A percentile compares a stretch with the other conserved stretches of the same genome.
phyloP scores from a whole-genome alignment of 306 rosid genomes.

The Albizia julibrissin region DNA sequence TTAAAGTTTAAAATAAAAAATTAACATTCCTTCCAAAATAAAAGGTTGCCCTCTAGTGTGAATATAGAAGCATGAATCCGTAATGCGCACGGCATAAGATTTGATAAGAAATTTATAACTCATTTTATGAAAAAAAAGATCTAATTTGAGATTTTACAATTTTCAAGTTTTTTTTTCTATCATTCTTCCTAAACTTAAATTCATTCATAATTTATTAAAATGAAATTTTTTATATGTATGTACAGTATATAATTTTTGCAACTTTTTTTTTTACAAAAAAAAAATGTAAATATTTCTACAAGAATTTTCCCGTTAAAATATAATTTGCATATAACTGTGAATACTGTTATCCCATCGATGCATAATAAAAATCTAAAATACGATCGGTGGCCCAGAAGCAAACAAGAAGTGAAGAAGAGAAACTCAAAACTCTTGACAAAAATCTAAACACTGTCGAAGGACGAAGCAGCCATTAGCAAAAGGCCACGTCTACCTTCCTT shows the following conservation, averaged over 20 bases:
- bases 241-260: background rate
- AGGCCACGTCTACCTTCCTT: constrained; percentile 60
- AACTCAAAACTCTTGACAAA: background rate
- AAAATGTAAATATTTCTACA: background rate
- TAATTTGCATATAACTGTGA: background rate
- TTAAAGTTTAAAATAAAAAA: background rate
- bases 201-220: too few species aligned
- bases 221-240: too few species aligned
- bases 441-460: constrained; percentile 30
- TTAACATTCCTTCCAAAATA: background rate
- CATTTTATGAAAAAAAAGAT: too few species aligned
- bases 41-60: too few species aligned
- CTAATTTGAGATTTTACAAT: too few species aligned
- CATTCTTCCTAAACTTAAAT: too few species aligned
- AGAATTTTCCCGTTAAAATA: background rate
- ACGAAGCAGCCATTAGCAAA: constrained; percentile 32
- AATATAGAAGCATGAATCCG: too few species aligned
- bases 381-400: background rate
- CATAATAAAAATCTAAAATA: background rate
- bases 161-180: too few species aligned
- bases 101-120: too few species aligned
- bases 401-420: background rate
- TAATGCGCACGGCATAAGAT: too few species aligned
- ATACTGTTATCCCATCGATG: background rate
- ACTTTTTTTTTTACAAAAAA: background rate